Conservation (phyloP, 2,329 filamentous ascomycete species). For the Chrysoporthe puriensis region DNA sequence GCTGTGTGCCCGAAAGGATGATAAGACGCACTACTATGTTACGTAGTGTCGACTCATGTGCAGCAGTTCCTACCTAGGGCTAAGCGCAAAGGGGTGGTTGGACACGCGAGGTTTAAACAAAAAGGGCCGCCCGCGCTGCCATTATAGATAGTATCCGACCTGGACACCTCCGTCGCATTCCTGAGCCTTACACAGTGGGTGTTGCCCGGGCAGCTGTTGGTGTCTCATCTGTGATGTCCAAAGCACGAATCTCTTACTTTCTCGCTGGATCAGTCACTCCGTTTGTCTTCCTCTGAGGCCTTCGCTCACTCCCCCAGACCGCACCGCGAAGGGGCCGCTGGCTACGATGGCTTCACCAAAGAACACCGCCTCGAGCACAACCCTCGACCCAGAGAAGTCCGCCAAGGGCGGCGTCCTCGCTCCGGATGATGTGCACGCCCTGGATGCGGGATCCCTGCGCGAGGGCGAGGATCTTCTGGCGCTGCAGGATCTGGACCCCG, state of each 20-base stretch:
- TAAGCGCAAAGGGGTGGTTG: too few relatives aligned
- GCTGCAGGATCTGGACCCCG: slow-evolving; percentile 55
- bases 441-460: slow-evolving; percentile 18
- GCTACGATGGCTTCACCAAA: neutral
- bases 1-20: too few relatives aligned
- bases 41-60: too few relatives aligned
- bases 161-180: neutral
- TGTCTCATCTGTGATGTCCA: slow-evolving; percentile 5
- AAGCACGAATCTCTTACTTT: neutral
- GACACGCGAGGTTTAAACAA: too few relatives aligned
- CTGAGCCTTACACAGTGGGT: neutral
- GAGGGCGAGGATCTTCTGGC: slow-evolving; percentile 47
- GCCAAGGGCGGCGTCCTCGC: neutral
- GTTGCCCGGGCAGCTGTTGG: slow-evolving; percentile 7
- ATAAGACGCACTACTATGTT: too few relatives aligned
- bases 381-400: slow-evolving; percentile 2
- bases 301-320: neutral
- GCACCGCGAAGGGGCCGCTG: neutral
- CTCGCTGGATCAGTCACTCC: neutral
- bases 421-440: slow-evolving; percentile 5
- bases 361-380: neutral
- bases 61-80: too few relatives aligned
- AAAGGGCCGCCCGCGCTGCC: too few relatives aligned
- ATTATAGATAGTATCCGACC: neutral
- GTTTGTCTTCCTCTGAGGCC: neutral